Percentiles rank a stretch among this genome's conserved stretches.
Conservation (phyloP, 495 filamentous ascomycete genomes). For the Cercophora samala region DNA sequence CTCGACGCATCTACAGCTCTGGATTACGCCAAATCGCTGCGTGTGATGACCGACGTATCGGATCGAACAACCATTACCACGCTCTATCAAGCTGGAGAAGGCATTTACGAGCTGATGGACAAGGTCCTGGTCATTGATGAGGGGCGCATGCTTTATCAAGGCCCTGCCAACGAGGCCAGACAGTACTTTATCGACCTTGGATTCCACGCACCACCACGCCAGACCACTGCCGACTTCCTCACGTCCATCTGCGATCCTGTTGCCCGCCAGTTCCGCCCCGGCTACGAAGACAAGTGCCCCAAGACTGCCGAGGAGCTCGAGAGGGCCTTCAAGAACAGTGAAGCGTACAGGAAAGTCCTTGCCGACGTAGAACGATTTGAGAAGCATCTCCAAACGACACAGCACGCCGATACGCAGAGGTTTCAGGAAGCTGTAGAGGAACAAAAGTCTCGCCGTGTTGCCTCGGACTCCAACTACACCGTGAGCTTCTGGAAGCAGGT, state of each 20-base stretch:
- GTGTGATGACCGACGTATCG: constrained; percentile 80
- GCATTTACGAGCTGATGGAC: constrained; percentile 78
- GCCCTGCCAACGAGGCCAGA: constrained; percentile 54
- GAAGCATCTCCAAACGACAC: constrained; percentile 31
- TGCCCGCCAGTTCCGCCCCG: constrained; percentile 58
- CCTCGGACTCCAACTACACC: constrained; percentile 52
- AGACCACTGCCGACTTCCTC: constrained; percentile 67
- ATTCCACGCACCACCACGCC: constrained; percentile 51
- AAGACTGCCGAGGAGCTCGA: constrained; percentile 70
- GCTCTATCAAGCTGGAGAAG: constrained; percentile 79
- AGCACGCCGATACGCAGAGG: constrained; percentile 38
- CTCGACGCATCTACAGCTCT: constrained; percentile 76
- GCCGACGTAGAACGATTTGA: constrained; percentile 51
- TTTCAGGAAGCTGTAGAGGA: constrained; percentile 51
- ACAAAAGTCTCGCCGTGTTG: constrained; percentile 35
- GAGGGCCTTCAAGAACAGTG: constrained; percentile 55
- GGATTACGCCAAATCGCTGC: constrained; percentile 72
- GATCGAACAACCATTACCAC: constrained; percentile 80
- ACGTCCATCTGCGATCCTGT: constrained; percentile 67
- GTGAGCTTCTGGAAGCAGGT: constrained; percentile 58
- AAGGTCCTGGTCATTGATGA: constrained; percentile 64
- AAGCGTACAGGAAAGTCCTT: constrained; percentile 47
- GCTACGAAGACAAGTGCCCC: constrained; percentile 62
- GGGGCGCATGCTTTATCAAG: constrained; percentile 67
- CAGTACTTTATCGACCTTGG: constrained; percentile 62